Conservation (phyloP, 768 basidiomycete genomes). For the Ephemerocybe angulata region DNA sequence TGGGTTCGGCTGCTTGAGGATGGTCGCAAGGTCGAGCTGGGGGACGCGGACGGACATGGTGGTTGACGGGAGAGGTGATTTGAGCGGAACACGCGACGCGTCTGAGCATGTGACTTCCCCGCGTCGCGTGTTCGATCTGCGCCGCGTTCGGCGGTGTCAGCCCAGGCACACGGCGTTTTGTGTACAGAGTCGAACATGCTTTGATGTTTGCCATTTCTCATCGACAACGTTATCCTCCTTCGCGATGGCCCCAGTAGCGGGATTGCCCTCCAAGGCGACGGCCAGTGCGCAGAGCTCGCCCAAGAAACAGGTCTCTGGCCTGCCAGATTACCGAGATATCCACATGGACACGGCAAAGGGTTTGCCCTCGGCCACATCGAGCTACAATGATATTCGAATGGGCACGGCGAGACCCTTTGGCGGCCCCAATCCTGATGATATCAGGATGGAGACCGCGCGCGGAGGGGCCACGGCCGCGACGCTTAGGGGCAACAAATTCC, state of each 20-base stretch:
- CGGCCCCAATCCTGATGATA: conserved; percentile 40
- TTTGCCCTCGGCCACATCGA: conserved; percentile 39
- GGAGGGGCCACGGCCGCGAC: conserved; percentile 47
- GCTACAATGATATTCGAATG: conserved; percentile 50
- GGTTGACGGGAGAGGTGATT: background rate
- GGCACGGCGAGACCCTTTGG: conserved; percentile 53
- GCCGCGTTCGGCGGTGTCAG: background rate
- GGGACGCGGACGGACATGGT: conserved; percentile 34
- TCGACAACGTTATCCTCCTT: background rate
- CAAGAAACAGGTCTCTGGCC: conserved; percentile 27
- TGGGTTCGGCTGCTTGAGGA: conserved; percentile 54
- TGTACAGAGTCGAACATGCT: conserved; percentile 9
- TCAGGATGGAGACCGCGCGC: conserved; percentile 67
- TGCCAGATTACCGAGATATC: conserved; percentile 47
- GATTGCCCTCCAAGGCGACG: conserved; percentile 5
- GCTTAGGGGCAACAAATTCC: conserved; percentile 51
- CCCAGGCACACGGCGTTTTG: background rate
- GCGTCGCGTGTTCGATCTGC: conserved; percentile 1
- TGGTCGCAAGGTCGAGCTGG: conserved; percentile 57
- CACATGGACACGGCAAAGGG: conserved; percentile 81
- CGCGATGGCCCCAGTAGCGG: conserved; percentile 5
- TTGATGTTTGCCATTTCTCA: background rate
- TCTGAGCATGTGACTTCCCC: conserved; percentile 9
- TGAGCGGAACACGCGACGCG: conserved; percentile 1
- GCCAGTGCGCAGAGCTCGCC: conserved; percentile 14